Evolutionary conservation across 2,329 filamentous ascomycete species (phyloP), one percentile per base, ranked within the genome.

Genomic region (Penicillium olsonii): DNA sequence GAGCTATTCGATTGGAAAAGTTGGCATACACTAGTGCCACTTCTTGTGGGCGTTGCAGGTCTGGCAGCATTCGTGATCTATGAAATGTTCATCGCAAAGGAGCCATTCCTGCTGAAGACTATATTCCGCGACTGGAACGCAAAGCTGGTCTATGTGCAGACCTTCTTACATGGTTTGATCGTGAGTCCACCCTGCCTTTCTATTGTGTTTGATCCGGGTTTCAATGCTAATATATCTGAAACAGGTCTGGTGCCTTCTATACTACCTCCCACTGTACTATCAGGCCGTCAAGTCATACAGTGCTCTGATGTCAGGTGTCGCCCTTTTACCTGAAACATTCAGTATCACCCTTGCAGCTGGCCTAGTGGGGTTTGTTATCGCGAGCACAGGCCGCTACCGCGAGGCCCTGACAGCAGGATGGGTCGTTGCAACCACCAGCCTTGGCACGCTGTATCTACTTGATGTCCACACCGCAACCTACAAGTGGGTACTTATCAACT

Each of bases 261-360:
- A 82, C 66, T 84, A 79, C 55, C 66, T 81, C 17, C 76, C 79
- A 2, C 56, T 70, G 3, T 70, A 72, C 52, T 67, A 65, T 40
- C 57, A 65, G 42, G 62, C 63, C 1, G 78, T 82, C 37, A 76
- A 81, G 55, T 72, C 74, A 24, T 80, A 80, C 60, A 71, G 69
- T 1, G 76, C 81, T 2, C 73, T 83, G 45, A 71, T 78, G 19
- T 71, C 79, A 0, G 81, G 81, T 14, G 73, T 85, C 1, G 80
- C 79, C 18, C 63, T 79, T 35, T 78, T 85, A 37, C 82, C 82
- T 0, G 75, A 82, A 54, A 80, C 79, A 1, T 78, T 85, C 53
- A 84, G 83, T 3, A 79, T 87, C 12, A 83, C 83, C 0, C 82
- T 84, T 0, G 77, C 81, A 39, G 79, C 81, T 7, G 72, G 84